Conservation (phyloP, 2,329 filamentous ascomycete genomes). For the Arachnopeziza araneosa region DNA sequence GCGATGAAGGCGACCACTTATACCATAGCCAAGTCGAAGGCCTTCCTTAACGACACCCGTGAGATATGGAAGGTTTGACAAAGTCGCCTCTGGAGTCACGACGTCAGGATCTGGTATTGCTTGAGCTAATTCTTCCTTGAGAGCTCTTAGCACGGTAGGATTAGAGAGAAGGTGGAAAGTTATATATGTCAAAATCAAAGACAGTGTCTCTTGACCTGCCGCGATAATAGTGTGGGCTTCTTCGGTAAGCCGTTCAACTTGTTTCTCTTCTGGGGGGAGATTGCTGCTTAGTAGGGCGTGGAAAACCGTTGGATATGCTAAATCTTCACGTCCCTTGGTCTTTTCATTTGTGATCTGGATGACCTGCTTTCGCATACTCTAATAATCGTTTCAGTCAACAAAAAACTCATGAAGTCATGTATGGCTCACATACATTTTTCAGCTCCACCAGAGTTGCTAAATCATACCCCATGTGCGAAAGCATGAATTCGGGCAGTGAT, state of each 20-base stretch:
- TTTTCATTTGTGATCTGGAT: background rate
- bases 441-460: background rate
- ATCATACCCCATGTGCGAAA: background rate
- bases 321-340: background rate
- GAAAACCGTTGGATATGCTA: conserved; percentile 5
- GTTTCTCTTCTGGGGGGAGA: conserved; percentile 34
- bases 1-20: conserved; percentile 22
- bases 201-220: conserved; percentile 36
- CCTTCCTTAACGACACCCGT: conserved; percentile 32
- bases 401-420: background rate
- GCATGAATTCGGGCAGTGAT: background rate
- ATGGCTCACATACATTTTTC: background rate
- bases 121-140: conserved; percentile 32
- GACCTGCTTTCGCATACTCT: background rate
- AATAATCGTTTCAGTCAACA: background rate
- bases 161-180: conserved; percentile 34
- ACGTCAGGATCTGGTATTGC: conserved; percentile 9
- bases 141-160: conserved; percentile 24
- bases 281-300: conserved; percentile 28
- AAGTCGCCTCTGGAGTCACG: background rate
- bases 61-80: conserved; percentile 24
- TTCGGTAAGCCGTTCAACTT: conserved; percentile 30
- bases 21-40: conserved; percentile 30
- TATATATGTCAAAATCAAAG: conserved; percentile 6
- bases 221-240: conserved; percentile 35